These are phyloP conservation scores for Eucalyptus marginata DNA, from an alignment of 345 rosid genomes.

Conservation along the genomic window DNA sequence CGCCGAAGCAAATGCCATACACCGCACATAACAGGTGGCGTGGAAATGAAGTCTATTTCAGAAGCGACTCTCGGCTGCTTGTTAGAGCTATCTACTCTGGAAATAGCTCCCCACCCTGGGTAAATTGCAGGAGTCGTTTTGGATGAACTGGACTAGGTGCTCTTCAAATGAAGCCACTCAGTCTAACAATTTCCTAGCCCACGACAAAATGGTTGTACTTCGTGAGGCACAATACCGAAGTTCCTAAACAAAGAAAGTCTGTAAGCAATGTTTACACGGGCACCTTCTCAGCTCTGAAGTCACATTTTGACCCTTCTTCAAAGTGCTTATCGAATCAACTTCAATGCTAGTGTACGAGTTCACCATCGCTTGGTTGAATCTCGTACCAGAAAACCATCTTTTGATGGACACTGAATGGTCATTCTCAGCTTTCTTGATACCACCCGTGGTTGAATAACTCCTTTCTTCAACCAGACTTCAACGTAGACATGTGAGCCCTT, in stretches of 20 bases:
- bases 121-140: neutral
- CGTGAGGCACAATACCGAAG: neutral
- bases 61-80: neutral
- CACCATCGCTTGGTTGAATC: neutral
- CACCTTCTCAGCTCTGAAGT: neutral
- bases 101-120: neutral
- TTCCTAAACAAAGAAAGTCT: neutral
- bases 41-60: neutral
- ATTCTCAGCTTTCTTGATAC: constrained; percentile 12
- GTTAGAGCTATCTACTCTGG: neutral
- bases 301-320: neutral
- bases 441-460: constrained; percentile 36
- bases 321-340: neutral
- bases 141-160: neutral
- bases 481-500: constrained; percentile 55
- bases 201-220: neutral
- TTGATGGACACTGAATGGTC: neutral
- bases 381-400: neutral
- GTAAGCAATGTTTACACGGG: neutral
- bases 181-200: neutral
- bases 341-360: neutral
- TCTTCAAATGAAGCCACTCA: neutral
- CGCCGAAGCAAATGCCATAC: neutral
- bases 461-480: constrained; percentile 66
- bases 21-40: neutral